Conservation (phyloP, 345 rosid species). For the Rhodamnia argentea region DNA sequence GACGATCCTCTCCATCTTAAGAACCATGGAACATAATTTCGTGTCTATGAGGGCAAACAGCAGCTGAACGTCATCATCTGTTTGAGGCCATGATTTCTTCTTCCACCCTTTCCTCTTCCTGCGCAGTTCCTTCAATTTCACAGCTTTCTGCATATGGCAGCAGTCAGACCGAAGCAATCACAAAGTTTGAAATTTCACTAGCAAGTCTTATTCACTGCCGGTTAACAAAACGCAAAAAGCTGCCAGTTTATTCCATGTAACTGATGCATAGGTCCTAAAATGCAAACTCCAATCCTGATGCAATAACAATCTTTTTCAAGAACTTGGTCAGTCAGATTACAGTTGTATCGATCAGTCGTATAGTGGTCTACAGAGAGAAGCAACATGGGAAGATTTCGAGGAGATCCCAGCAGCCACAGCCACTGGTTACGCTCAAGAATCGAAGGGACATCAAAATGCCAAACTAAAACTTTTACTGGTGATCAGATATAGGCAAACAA, state of each 20-base stretch:
- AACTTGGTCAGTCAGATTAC: neutral
- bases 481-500: neutral
- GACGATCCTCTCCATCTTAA: constrained; percentile 57
- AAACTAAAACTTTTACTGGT: neutral
- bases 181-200: neutral
- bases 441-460: neutral
- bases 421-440: neutral
- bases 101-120: constrained; percentile 69
- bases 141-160: constrained; percentile 45
- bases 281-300: neutral
- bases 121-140: constrained; percentile 54
- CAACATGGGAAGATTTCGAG: neutral
- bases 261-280: neutral
- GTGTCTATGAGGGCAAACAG: constrained; percentile 61
- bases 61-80: constrained; percentile 48
- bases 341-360: neutral
- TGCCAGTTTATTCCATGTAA: neutral
- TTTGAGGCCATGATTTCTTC: constrained; percentile 77
- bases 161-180: neutral
- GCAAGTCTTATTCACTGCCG: neutral
- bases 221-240: neutral
- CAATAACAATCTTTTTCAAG: neutral
- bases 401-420: neutral
- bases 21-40: constrained; percentile 55
- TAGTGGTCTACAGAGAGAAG: neutral